Conservation (phyloP, 305 asterid genomes). For the Stenogyne calaminthoides region DNA sequence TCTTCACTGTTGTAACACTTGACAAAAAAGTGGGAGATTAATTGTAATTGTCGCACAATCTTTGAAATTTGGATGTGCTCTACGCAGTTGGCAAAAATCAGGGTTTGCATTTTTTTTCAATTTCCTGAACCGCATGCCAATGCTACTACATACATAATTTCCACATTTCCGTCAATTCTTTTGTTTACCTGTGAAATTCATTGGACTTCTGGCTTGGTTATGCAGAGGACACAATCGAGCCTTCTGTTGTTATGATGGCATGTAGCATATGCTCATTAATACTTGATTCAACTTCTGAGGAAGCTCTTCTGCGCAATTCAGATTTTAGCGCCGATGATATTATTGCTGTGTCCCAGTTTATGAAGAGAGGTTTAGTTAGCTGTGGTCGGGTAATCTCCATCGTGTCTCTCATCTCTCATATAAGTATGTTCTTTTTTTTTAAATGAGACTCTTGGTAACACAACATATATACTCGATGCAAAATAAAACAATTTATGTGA, state of each 20-base stretch:
- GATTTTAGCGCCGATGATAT: constrained; percentile 47
- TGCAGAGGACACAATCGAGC: constrained; percentile 49
- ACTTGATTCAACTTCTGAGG: constrained; percentile 75
- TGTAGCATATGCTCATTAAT: constrained; percentile 77
- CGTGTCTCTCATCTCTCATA: neutral
- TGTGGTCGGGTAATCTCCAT: constrained; percentile 43
- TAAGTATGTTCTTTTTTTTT: neutral
- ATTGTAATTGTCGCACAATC: neutral
- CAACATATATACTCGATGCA: neutral
- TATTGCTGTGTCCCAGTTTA: constrained; percentile 51
- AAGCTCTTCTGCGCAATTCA: constrained; percentile 57
- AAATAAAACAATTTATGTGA: neutral
- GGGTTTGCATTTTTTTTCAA: neutral
- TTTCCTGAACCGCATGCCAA: neutral
- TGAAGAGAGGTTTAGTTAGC: constrained; percentile 57
- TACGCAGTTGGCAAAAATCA: neutral
- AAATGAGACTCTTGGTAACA: constrained; percentile 27
- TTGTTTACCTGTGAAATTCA: constrained; percentile 20
- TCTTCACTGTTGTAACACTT: neutral
- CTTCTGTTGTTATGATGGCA: constrained; percentile 65
- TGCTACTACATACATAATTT: neutral
- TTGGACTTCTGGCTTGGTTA: constrained; percentile 20
- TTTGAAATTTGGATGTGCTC: neutral
- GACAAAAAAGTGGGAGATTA: neutral
- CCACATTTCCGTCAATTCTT: neutral